Evolutionary conservation across 495 filamentous ascomycete genomes (phyloP), one percentile per base, ranked within the genome.

Genomic region (Aspergillus sparsus): DNA sequence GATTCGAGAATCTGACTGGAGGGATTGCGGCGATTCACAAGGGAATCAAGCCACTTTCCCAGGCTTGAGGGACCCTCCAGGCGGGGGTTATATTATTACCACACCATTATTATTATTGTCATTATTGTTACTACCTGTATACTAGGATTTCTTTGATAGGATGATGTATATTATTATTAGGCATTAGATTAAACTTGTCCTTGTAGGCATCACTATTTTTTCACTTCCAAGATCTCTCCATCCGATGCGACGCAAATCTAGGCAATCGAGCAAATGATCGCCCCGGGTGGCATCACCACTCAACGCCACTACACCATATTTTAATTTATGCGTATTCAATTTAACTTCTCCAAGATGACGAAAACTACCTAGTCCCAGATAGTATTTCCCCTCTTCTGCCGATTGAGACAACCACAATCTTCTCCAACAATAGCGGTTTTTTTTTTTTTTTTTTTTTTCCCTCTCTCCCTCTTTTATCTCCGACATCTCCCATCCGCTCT

Each of bases 21-120:
- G 94, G 94, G 0, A 90, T 98, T 70, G 94, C 95, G 11, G 92
- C 92, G 53, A 92, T 98, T 66, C 95, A 98, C 74, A 96, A 93
- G 80, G 94, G 95, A 16, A 85, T 98, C 63, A 98, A 98, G 80
- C 92, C 92, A 5, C 60, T 90, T 33, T 37, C 65, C 45, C 58
- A 63, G 68, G 61, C 58, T 61, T 71, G 39, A 66, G 46, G 4
- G 21, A 15, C 46, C 31, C 35, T 15, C 55, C 39, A 11, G 53
- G 49, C 7, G 37, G 42, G 60, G 45, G 52, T 18, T 7, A 39
- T 16, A 34, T 56, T 51, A 47, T 12, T 21, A 9, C 16, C 18
- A 18, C 16, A 13, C 15, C 6, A 47, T 47, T 35, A 53, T 32
- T 27, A 41, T 45, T 32, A 62, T 47, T 31, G 55, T 39, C 32